phyloP scores from a whole-genome alignment of 176 grass and related monocot genomes.

The Hsuehochloa calcarea region DNA sequence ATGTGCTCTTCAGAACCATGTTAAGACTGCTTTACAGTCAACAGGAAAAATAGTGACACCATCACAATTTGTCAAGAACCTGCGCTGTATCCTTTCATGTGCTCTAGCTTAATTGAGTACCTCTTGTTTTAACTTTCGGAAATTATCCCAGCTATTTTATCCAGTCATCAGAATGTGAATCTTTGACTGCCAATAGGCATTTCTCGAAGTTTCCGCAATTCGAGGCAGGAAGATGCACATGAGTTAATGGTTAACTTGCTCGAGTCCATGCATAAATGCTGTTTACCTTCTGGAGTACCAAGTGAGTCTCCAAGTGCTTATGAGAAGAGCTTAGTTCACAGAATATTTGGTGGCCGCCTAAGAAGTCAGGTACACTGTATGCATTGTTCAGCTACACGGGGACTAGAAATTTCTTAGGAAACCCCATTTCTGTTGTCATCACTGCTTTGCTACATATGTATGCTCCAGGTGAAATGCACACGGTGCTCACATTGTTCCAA shows the following conservation, averaged over 20 bases:
- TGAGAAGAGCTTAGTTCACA: slow-evolving; percentile 95
- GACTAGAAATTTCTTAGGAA: not conserved
- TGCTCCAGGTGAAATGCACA: slow-evolving; percentile 87
- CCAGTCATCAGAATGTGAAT: not conserved
- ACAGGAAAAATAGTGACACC: slow-evolving; percentile 90
- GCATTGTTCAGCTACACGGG: slow-evolving; percentile 1
- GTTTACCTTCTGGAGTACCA: slow-evolving; percentile 87
- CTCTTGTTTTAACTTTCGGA: not conserved
- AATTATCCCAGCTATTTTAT: not conserved
- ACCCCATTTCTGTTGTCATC: slow-evolving; percentile 19
- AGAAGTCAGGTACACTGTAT: slow-evolving; percentile 74
- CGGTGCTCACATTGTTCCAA: slow-evolving; percentile 81
- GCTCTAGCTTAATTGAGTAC: slow-evolving; percentile 14
- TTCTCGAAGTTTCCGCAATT: slow-evolving; percentile 88
- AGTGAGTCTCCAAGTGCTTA: slow-evolving; percentile 84
- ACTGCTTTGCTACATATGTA: not conserved
- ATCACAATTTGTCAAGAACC: slow-evolving; percentile 73
- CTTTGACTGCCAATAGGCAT: slow-evolving; percentile 65
- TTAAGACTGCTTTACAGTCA: slow-evolving; percentile 78
- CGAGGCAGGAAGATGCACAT: slow-evolving; percentile 94
- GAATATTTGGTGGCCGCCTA: slow-evolving; percentile 90
- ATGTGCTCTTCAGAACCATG: slow-evolving; percentile 95
- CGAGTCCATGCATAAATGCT: slow-evolving; percentile 96
- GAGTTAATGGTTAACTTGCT: slow-evolving; percentile 99
- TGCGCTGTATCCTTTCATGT: slow-evolving; percentile 73